A percentile compares a stretch with the other conserved stretches of the same genome.
These are phyloP conservation scores for Dendrobium nobile DNA, from an alignment of 106 monocot genomes.

Conservation along the genomic window DNA sequence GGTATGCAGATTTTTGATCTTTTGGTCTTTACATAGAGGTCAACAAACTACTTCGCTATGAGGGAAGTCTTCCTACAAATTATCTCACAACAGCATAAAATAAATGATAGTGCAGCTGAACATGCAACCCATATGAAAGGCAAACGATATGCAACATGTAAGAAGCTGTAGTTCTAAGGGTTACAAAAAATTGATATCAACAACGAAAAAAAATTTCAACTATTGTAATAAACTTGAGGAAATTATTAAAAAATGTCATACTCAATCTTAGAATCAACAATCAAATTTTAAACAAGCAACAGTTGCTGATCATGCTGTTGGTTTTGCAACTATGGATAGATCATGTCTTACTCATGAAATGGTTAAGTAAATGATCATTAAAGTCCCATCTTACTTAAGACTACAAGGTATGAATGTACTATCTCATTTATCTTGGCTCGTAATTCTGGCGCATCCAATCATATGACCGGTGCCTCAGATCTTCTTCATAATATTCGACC, in stretches of 20 bases:
- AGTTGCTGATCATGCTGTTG: background rate
- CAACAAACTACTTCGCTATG: slow-evolving; percentile 8
- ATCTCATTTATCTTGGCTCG: background rate
- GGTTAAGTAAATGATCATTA: slow-evolving; percentile 15
- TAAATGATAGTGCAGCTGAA: background rate
- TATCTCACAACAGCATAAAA: background rate
- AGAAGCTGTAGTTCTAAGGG: slow-evolving; percentile 1
- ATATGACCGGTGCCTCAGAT: background rate
- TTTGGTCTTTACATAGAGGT: no score
- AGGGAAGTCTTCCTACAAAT: slow-evolving; percentile 3
- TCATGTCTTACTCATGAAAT: slow-evolving; percentile 10
- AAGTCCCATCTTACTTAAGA: background rate
- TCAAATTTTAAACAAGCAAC: slow-evolving; percentile 1
- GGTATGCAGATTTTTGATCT: no score
- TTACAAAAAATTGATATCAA: slow-evolving; percentile 5
- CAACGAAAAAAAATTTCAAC: slow-evolving; percentile 4
- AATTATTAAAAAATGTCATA: slow-evolving; percentile 5
- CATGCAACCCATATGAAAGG: background rate
- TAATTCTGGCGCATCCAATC: slow-evolving; percentile 6
- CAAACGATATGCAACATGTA: background rate
- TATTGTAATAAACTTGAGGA: slow-evolving; percentile 14
- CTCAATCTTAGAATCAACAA: background rate
- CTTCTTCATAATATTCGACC: background rate
- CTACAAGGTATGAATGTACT: background rate
- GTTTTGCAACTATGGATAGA: background rate